These are phyloP conservation scores for Sporothrix variecibatus DNA, from an alignment of 2,329 filamentous ascomycete genomes.

Conservation along the genomic window DNA sequence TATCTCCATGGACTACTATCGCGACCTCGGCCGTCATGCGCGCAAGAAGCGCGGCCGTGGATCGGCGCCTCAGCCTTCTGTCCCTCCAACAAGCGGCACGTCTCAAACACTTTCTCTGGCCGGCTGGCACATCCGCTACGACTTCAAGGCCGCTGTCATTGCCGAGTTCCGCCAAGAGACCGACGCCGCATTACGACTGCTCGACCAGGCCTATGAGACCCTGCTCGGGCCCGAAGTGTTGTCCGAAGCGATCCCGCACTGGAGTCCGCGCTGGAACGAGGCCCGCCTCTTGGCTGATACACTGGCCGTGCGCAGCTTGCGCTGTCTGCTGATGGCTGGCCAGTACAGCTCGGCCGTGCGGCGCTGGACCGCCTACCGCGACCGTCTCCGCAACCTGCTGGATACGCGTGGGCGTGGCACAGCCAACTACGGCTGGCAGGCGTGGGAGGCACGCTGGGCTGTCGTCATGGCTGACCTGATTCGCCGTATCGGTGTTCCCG, in stretches of 20 bases:
- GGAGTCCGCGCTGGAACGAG: constrained; percentile 89
- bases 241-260: constrained; percentile 77
- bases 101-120: constrained; percentile 82
- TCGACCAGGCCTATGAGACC: constrained; percentile 82
- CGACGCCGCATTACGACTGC: constrained; percentile 82
- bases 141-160: constrained; percentile 88
- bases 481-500: constrained; percentile 54
- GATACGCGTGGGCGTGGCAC: constrained; percentile 83
- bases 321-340: constrained; percentile 78
- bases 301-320: constrained; percentile 76
- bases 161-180: constrained; percentile 93
- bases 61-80: constrained; percentile 74
- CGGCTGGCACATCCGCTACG: constrained; percentile 92
- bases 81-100: constrained; percentile 79
- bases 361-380: constrained; percentile 76
- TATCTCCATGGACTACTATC: constrained; percentile 82
- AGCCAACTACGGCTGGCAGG: constrained; percentile 87
- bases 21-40: constrained; percentile 88
- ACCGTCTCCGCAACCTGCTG: constrained; percentile 72
- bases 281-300: constrained; percentile 84
- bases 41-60: constrained; percentile 84
- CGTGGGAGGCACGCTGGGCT: constrained; percentile 82
- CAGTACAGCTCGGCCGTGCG: constrained; percentile 78
- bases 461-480: constrained; percentile 63
- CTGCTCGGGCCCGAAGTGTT: constrained; percentile 81